phyloP scores from a whole-genome alignment of 108 stramenopile genomes.

The Asterionellopsis glacialis region DNA sequence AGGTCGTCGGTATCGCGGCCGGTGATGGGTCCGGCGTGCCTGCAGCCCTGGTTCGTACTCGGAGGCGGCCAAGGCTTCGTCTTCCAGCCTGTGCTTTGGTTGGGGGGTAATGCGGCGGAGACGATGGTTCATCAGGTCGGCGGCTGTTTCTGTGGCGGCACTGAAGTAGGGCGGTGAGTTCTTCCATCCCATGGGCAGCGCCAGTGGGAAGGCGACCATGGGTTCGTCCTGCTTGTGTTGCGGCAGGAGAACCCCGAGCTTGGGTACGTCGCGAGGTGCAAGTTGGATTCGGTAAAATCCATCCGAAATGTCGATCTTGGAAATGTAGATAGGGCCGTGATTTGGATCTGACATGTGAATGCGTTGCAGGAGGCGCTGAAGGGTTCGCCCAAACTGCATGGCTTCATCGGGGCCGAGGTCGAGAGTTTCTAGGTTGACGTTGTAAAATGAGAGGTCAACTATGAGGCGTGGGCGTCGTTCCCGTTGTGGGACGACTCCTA shows the following conservation, averaged over 20 bases:
- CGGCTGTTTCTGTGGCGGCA: not conserved
- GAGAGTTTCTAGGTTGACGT: conserved; percentile 13
- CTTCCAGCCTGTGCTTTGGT: no score
- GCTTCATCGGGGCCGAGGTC: not conserved
- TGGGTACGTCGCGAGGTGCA: not conserved
- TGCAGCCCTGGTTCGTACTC: no score
- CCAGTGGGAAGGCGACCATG: conserved; percentile 2
- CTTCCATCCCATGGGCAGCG: conserved; percentile 1
- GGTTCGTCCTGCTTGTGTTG: conserved; percentile 5
- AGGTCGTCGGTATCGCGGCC: not conserved
- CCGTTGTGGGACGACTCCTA: conserved; percentile 31
- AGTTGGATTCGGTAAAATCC: conserved; percentile 15
- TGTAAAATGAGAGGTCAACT: conserved; percentile 24
- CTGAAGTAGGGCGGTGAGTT: not conserved
- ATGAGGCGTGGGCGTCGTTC: conserved; percentile 25
- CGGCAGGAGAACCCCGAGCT: conserved; percentile 6
- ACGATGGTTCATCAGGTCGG: not conserved
- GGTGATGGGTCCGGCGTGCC: not conserved
- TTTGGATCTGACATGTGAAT: not conserved
- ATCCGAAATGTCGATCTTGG: conserved; percentile 17
- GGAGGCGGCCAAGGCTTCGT: no score
- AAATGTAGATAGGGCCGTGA: conserved; percentile 12
- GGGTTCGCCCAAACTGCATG: conserved; percentile 8
- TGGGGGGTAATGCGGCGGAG: not conserved
- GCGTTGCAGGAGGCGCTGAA: not conserved